Conservation (phyloP, 2,329 filamentous ascomycete species). For the Paramyrothecium sp. region DNA sequence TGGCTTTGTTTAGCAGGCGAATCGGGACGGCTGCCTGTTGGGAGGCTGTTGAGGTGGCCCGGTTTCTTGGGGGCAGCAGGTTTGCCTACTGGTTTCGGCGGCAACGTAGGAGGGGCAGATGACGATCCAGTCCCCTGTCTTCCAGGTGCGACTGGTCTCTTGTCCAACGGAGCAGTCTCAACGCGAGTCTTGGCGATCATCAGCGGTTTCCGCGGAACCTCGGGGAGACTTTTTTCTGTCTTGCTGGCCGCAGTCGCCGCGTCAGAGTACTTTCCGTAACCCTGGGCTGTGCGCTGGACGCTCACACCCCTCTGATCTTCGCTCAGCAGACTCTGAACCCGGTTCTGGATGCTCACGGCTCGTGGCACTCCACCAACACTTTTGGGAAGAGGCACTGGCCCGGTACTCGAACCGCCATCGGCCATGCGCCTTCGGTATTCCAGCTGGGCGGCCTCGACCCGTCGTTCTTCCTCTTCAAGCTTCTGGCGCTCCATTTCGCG, state of each 20-base stretch:
- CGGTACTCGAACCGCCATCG: constrained; percentile 35
- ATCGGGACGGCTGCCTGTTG: constrained; percentile 38
- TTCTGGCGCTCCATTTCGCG: constrained; percentile 83
- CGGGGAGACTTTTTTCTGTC: constrained; percentile 37
- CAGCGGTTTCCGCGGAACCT: constrained; percentile 52
- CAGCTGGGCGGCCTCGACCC: constrained; percentile 84
- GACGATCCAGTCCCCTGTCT: constrained; percentile 11
- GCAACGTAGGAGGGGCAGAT: constrained; percentile 19
- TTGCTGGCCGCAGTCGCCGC: constrained; percentile 34
- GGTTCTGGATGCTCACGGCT: constrained; percentile 85
- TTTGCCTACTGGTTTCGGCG: constrained; percentile 30
- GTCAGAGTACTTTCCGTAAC: constrained; percentile 85
- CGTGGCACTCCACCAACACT: constrained; percentile 59
- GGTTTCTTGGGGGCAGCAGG: constrained; percentile 62
- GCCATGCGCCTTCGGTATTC: constrained; percentile 80
- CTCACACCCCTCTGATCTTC: constrained; percentile 65
- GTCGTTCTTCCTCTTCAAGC: constrained; percentile 82
- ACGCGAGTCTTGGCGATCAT: constrained; percentile 27
- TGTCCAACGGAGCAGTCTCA: constrained; percentile 21
- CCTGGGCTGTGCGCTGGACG: constrained; percentile 73
- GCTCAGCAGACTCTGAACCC: constrained; percentile 80
- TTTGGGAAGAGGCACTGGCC: constrained; percentile 45
- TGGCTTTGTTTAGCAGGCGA: constrained; percentile 44
- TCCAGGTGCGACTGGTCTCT: constrained; percentile 5
- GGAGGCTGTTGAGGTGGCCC: constrained; percentile 56